Percentiles rank a stretch among this genome's conserved stretches.
Evolutionary conservation across 257 asterid genomes (phyloP).

Genomic region (Solanum paucissectum): DNA sequence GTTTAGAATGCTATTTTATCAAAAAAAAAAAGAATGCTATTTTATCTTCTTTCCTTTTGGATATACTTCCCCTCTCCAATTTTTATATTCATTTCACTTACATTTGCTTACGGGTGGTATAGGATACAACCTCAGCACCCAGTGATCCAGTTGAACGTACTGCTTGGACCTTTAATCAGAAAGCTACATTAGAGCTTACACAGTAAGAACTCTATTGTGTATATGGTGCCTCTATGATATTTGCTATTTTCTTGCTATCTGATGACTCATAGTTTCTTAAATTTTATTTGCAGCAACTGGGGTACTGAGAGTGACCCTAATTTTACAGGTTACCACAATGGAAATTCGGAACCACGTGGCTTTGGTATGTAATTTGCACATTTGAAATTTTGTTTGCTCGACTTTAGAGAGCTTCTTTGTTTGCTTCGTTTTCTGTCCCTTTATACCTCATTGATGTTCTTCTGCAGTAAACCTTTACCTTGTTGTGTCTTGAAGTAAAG

Average conservation of each 20-base stretch:
- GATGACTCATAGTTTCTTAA: neutral
- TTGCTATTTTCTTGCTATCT: neutral
- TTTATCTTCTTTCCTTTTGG: neutral
- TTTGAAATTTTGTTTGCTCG: neutral
- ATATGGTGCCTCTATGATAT: neutral
- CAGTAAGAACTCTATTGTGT: conserved; percentile 42
- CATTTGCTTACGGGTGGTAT: conserved; percentile 2
- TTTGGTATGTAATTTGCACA: conserved; percentile 39
- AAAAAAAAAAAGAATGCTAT: no score
- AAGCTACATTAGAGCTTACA: conserved; percentile 74
- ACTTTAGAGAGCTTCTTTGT: neutral
- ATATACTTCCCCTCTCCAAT: neutral
- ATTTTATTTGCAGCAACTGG: conserved; percentile 60
- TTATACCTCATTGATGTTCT: neutral
- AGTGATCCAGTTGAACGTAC: conserved; percentile 60
- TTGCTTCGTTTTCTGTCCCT: neutral
- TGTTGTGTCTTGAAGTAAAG: neutral
- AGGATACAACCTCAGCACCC: conserved; percentile 81
- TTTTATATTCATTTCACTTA: neutral
- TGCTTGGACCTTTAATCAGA: conserved; percentile 71
- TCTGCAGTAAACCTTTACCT: neutral
- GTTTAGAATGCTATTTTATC: neutral
- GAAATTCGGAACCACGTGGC: conserved; percentile 91
- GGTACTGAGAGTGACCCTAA: conserved; percentile 84
- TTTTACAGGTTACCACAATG: conserved; percentile 78